Conservation (phyloP, 1,284 basidiomycete species). For the Cryptococcus amylolentus region DNA sequence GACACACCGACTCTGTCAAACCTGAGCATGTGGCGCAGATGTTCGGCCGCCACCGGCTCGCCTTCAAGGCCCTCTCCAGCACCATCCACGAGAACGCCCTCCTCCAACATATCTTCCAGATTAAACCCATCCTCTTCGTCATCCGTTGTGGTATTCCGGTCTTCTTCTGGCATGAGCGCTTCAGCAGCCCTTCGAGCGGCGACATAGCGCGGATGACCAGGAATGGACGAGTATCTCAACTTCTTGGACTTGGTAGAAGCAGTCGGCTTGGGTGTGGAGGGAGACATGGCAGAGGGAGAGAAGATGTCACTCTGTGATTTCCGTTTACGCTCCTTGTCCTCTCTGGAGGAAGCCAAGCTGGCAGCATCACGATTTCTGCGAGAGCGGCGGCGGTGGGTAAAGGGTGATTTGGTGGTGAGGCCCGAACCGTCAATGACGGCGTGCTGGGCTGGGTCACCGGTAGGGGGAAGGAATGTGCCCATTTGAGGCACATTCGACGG, state of each 20-base stretch:
- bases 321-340: slow-evolving; percentile 21
- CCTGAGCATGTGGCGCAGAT: slow-evolving; percentile 35
- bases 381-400: slow-evolving; percentile 35
- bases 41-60: slow-evolving; percentile 10
- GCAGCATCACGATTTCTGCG: slow-evolving; percentile 22
- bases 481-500: slow-evolving; percentile 18
- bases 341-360: slow-evolving; percentile 24
- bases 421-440: slow-evolving; percentile 45
- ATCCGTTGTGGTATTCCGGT: slow-evolving; percentile 30
- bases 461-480: slow-evolving; percentile 42
- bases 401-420: slow-evolving; percentile 44
- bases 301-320: slow-evolving; percentile 28
- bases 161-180: slow-evolving; percentile 22
- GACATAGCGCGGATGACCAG: slow-evolving; percentile 44
- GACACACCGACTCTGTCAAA: slow-evolving; percentile 45
- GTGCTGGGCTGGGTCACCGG: slow-evolving; percentile 37
- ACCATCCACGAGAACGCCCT: slow-evolving; percentile 9
- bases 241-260: slow-evolving; percentile 23
- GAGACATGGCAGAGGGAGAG: slow-evolving; percentile 13
- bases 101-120: slow-evolving; percentile 45
- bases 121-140: slow-evolving; percentile 26
- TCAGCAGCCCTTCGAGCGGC: slow-evolving; percentile 32
- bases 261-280: not conserved
- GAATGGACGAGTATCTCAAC: slow-evolving; percentile 44
- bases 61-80: slow-evolving; percentile 9